A percentile compares a stretch with the other conserved stretches of the same genome.
These are phyloP conservation scores for Populus alba DNA, from an alignment of 345 rosid species.

Conservation along the genomic window DNA sequence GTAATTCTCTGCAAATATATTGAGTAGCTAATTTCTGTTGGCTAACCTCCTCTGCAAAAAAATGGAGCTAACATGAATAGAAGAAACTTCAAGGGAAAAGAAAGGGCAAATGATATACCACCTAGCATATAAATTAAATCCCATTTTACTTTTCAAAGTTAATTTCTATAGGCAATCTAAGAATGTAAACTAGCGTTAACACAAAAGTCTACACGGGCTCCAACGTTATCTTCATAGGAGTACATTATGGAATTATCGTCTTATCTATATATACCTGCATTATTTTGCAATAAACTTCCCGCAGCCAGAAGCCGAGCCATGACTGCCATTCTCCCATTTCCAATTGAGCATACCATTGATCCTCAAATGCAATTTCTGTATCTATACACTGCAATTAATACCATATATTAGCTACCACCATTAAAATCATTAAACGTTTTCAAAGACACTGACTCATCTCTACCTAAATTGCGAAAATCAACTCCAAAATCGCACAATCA, in stretches of 20 bases:
- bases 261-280: constrained; percentile 23
- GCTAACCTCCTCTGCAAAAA: constrained; percentile 42
- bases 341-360: constrained; percentile 59
- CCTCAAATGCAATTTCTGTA: constrained; percentile 15
- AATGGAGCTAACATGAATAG: neutral
- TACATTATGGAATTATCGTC: neutral
- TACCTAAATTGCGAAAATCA: neutral
- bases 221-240: neutral
- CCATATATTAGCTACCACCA: constrained; percentile 8
- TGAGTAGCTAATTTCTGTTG: constrained; percentile 37
- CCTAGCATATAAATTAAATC: neutral
- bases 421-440: neutral
- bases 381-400: constrained; percentile 20
- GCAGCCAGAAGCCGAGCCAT: constrained; percentile 56
- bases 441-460: neutral
- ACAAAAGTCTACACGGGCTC: too few relatives aligned
- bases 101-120: neutral
- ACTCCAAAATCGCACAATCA: neutral
- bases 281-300: constrained; percentile 31
- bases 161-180: neutral
- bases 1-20: constrained; percentile 41
- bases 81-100: neutral
- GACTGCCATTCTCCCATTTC: constrained; percentile 57
- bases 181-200: too few relatives aligned
- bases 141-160: neutral